These are phyloP conservation scores for Salix arbutifolia DNA, from an alignment of 345 rosid species.

Conservation along the genomic window DNA sequence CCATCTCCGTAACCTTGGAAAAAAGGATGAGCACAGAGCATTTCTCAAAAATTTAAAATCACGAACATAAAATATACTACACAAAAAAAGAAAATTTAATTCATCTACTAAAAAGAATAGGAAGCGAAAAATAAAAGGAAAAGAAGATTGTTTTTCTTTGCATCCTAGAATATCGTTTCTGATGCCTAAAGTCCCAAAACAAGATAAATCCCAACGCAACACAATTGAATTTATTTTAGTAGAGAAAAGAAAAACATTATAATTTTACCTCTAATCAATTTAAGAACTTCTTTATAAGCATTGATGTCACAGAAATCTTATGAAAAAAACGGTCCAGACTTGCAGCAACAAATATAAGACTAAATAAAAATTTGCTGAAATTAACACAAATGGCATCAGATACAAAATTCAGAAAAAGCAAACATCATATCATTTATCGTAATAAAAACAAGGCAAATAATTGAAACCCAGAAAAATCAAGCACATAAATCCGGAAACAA, in stretches of 20 bases:
- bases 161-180: background rate
- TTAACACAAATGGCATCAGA: background rate
- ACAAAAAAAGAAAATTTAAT: background rate
- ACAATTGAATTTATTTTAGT: background rate
- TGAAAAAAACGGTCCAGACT: background rate
- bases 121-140: background rate
- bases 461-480: background rate
- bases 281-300: background rate
- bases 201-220: background rate
- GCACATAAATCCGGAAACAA: background rate
- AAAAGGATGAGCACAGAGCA: background rate
- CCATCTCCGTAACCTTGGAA: conserved; percentile 89
- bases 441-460: background rate
- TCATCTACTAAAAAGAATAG: background rate
- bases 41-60: background rate
- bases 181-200: background rate
- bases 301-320: background rate
- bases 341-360: background rate
- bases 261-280: background rate
- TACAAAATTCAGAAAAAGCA: background rate
- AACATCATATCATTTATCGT: background rate
- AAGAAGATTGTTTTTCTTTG: background rate
- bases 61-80: background rate
- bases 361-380: background rate
- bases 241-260: background rate